phyloP scores from a whole-genome alignment of 306 rosid species.

The Lathyrus tuberosus region DNA sequence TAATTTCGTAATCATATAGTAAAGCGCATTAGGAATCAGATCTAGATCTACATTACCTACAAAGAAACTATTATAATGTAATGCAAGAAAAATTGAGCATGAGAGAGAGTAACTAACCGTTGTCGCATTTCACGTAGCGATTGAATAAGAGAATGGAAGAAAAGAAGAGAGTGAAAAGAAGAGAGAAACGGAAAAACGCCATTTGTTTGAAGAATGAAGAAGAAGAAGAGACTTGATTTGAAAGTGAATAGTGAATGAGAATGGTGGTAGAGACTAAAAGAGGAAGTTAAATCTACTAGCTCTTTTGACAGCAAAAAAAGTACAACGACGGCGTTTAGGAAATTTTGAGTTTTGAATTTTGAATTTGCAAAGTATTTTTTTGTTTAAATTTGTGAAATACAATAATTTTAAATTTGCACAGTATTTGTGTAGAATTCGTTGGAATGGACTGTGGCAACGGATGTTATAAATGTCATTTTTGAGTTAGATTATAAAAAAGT shows the following conservation, averaged over 20 bases:
- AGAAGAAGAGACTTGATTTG: background rate
- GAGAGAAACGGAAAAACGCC: conserved; percentile 45
- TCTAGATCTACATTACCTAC: conserved; percentile 39
- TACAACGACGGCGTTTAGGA: background rate
- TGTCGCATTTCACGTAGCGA: conserved; percentile 55
- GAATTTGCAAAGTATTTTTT: no score
- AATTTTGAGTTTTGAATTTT: no score
- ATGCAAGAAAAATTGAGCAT: background rate
- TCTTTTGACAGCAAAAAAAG: no score
- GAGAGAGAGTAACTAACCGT: conserved; percentile 39
- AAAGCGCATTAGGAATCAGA: conserved; percentile 40
- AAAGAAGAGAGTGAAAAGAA: conserved; percentile 44
- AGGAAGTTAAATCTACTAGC: no score
- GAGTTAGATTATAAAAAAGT: no score
- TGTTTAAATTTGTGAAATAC: no score
- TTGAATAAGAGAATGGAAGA: conserved; percentile 52
- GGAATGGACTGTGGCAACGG: no score
- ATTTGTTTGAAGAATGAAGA: conserved; percentile 37
- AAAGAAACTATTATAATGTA: conserved; percentile 1
- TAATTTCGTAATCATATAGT: conserved; percentile 38
- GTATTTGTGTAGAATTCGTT: no score
- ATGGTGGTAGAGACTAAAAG: background rate
- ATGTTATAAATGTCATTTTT: no score
- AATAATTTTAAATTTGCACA: no score
- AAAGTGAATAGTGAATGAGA: conserved; percentile 1